Base-by-base conservation (phyloP, 2,329 filamentous ascomycete species). In the Claviceps lovelessii region DNA sequence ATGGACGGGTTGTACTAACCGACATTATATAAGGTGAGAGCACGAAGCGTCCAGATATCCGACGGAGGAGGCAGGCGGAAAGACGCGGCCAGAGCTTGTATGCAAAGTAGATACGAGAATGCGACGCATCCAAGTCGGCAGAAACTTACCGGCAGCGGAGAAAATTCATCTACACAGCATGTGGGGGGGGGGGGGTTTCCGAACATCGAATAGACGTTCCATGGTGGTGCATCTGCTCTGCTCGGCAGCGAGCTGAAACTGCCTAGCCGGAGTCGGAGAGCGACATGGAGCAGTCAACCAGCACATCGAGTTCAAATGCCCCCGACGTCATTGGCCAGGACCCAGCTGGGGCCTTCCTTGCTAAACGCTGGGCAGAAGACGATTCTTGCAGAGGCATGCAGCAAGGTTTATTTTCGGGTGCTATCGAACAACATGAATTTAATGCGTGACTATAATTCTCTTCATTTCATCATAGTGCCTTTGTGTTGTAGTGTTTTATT, bases 1-100 rank as follows among this genome's bases (percentile, higher is more conserved):
- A 41, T 28, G 11, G 31, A 48, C 17, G 33, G 33, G 29, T 49
- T 31, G 33, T 37, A 54, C 56, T 49, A 41, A 58, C 56, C 54
- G 56, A 58, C 56, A 58, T 58, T 37, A 41, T 55, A 49, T 35
- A 46, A 50, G 19, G 23, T 42, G 11, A 17, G 13, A 17, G n/a
- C 2, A 48, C 9, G 11, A 5, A 35, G 46, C 29, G 29, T 48
- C 17, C 15, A 33, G 46, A 48, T 17, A 11, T 47, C 42, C 1
- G n/a, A 45, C n/a, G 19, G 42, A n/a, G 13, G 11, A 29, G 19
- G 45, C 11, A 17, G 23, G 15, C 6, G 23, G 23, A 23, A 41
- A 41, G 39, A 17, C 39, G 15, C 6, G 17, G 15, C 39, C 4
- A n/a, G 39, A 15, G 39, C 15, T 4, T n/a, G 39, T 41, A 41